Evolutionary conservation across 164 flowering plant genomes (phyloP).

Genomic region (Sextonia rubra): DNA sequence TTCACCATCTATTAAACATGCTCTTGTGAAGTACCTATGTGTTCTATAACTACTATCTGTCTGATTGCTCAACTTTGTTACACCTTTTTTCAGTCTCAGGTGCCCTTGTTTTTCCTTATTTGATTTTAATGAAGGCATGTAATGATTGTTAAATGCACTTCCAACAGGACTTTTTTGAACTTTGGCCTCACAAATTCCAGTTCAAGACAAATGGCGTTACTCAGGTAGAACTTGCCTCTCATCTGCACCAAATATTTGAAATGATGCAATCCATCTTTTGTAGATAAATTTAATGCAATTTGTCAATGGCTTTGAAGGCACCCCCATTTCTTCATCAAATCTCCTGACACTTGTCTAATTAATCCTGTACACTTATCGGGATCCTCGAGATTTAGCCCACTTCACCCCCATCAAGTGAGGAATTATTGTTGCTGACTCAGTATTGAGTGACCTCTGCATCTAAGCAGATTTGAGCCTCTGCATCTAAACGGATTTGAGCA

Average conservation of each 20-base stretch:
- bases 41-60: neutral
- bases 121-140: neutral
- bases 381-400: too few species aligned
- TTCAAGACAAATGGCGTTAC: conserved; percentile 58
- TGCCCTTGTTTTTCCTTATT: neutral
- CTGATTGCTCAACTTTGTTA: neutral
- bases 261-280: neutral
- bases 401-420: neutral
- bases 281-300: neutral
- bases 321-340: neutral
- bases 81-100: neutral
- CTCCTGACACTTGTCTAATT: neutral
- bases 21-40: neutral
- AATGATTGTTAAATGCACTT: neutral
- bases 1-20: too few species aligned
- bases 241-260: neutral
- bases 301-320: neutral
- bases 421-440: neutral
- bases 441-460: neutral
- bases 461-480: neutral
- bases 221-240: conserved; percentile 29
- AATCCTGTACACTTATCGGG: too few species aligned
- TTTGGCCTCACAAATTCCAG: conserved; percentile 53
- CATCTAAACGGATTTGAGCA: too few species aligned
- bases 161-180: conserved; percentile 48